Percentiles rank a stretch among this genome's conserved stretches.
Conservation (phyloP, 306 rosid genomes). For the Begonia loranthoides region DNA sequence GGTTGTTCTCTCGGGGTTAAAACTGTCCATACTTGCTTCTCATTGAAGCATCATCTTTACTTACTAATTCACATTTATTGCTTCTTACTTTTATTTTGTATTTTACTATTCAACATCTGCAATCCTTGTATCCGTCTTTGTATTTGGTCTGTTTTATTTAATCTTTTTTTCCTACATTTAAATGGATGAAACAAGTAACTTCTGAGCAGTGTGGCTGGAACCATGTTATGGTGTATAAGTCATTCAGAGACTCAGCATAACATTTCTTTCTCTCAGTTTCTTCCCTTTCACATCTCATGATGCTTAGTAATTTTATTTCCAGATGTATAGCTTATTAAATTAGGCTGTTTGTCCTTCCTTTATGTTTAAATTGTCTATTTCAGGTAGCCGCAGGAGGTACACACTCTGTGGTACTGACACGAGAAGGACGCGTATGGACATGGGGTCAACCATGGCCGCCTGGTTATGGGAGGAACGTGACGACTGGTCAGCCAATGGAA, state of each 20-base stretch:
- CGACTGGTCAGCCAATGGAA: slow-evolving; percentile 93
- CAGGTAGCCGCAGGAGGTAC: slow-evolving; percentile 99
- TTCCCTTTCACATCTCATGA: neutral
- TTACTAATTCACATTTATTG: neutral
- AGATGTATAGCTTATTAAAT: too few relatives aligned
- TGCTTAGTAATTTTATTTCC: too few relatives aligned
- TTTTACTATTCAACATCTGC: neutral
- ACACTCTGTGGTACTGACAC: slow-evolving; percentile 94
- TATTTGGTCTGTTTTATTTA: too few relatives aligned
- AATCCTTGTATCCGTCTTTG: neutral
- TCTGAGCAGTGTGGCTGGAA: too few relatives aligned
- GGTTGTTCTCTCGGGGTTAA: too few relatives aligned
- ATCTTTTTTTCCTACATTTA: too few relatives aligned
- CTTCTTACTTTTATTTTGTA: neutral
- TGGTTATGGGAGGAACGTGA: slow-evolving; percentile 90
- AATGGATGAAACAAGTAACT: too few relatives aligned
- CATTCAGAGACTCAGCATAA: neutral
- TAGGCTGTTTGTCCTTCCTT: too few relatives aligned
- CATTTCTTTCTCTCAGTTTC: neutral
- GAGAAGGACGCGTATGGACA: slow-evolving; percentile 94
- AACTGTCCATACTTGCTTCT: too few relatives aligned
- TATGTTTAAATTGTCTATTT: slow-evolving; percentile 1
- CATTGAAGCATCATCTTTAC: neutral
- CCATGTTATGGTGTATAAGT: too few relatives aligned
- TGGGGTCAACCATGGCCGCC: slow-evolving; percentile 99